phyloP scores from a whole-genome alignment of 177 flowering plant genomes.

The Vitis hybrid region DNA sequence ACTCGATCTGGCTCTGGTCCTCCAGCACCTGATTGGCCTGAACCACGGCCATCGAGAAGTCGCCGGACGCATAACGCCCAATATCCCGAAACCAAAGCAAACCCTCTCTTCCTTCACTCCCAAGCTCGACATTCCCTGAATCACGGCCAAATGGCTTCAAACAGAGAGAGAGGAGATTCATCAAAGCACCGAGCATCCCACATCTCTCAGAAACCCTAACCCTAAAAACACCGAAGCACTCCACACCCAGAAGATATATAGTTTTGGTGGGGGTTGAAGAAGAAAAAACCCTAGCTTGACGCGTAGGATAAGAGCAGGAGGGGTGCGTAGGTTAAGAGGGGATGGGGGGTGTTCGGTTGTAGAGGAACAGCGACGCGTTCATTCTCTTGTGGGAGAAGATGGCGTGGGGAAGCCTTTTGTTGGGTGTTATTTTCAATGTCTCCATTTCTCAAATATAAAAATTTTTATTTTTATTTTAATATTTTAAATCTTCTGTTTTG shows the following conservation, averaged over 20 bases:
- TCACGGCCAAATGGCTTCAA: constrained; percentile 47
- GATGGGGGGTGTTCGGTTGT: constrained; percentile 34
- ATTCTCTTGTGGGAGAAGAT: constrained; percentile 12
- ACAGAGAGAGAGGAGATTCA: constrained; percentile 60
- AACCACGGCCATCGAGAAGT: constrained; percentile 69
- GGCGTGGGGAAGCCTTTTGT: constrained; percentile 19
- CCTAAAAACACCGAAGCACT: constrained; percentile 10
- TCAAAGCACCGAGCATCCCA: constrained; percentile 68
- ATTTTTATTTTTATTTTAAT: not conserved
- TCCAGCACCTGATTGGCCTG: constrained; percentile 76
- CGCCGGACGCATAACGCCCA: constrained; percentile 48
- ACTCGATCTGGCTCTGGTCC: constrained; percentile 78
- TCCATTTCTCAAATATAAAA: constrained; percentile 3
- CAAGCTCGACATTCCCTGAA: constrained; percentile 2
- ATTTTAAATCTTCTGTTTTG: not conserved
- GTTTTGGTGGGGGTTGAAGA: not conserved
- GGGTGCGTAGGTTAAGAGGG: constrained; percentile 5
- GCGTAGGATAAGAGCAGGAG: not conserved
- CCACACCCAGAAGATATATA: not conserved
- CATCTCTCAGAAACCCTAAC: constrained; percentile 52
- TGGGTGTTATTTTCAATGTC: constrained; percentile 24
- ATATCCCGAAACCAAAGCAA: constrained; percentile 58
- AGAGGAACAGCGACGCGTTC: constrained; percentile 26
- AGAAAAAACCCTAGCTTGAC: not conserved
- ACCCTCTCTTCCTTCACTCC: constrained; percentile 45